Base-by-base conservation (phyloP, 176 grass and related monocot species). In the Musa beccarii region DNA sequence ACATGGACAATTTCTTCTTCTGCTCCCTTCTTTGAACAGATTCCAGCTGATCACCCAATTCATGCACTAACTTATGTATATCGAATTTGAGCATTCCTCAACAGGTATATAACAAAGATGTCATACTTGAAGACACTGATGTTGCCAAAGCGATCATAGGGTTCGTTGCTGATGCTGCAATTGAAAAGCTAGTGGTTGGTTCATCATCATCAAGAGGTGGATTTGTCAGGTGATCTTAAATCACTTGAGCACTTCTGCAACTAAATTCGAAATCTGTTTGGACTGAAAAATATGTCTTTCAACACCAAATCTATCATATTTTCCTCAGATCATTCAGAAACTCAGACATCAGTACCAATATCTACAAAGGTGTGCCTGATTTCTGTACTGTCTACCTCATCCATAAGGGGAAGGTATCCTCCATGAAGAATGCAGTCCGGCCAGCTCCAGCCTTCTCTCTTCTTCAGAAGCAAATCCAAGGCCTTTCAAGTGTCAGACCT, bases 331-430 rank as follows among this genome's bases (percentile, higher is more conserved):
- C 79, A 57, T 86, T 86, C 34, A 86, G 72, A 57, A 56, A n/a
- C 21, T 50, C 66, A 73, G 84, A 86, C 66, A 57, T 86, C 49
- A 20, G 79, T 0, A 53, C 24, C 49, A 81, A 5, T 71, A 54
- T 86, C 59, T 26, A 67, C 10, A 86, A 64, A 67, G 53, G 67
- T 24, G 73, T 79, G 63, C 66, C 84, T 0, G 79, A 86, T 49
- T 86, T 86, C 53, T 86, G 84, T 67, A 81, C 56, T 25, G 66
- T 86, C 53, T 86, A 81, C 70, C 52, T 81, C 49, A 81, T 86
- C 25, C 72, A 79, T 8, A 86, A 86, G 51, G 50, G 63, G 59
- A 86, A 78, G 66, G 19, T 78, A 9, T 77, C 84, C 26, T 77
- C 79, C 43, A 2, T 59, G 59, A 66, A 68, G 53, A 81, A 28